Evolutionary conservation across 768 basidiomycete species (phyloP).

Genomic region (Tulasnella sp.): DNA sequence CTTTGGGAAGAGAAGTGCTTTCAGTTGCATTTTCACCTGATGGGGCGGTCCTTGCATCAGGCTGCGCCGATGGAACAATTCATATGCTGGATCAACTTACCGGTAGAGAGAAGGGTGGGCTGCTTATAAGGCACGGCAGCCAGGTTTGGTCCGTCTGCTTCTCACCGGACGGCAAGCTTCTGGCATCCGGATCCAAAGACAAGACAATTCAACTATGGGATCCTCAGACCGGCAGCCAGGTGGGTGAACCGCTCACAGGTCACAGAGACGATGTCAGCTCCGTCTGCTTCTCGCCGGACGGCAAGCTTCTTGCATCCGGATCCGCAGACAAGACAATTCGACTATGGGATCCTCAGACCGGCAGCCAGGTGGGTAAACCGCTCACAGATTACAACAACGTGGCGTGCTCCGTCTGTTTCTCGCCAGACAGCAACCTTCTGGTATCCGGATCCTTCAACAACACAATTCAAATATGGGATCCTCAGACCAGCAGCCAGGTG

Average conservation of each 20-base stretch:
- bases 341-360: too few relatives aligned
- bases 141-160: background rate
- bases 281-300: conserved; percentile 11
- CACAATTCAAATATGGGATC: too few relatives aligned
- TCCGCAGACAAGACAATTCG: background rate
- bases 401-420: background rate
- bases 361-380: background rate
- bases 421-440: too few relatives aligned
- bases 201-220: background rate
- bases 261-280: background rate
- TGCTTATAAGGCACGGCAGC: background rate
- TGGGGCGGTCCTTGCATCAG: background rate
- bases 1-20: background rate
- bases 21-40: conserved; percentile 6
- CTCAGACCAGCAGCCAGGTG: too few relatives aligned
- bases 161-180: background rate
- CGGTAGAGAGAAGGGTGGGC: background rate
- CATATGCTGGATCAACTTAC: background rate
- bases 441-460: too few relatives aligned
- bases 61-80: background rate
- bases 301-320: conserved; percentile 11
- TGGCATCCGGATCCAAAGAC: background rate
- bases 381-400: background rate
- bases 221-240: background rate
- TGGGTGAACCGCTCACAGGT: background rate